A percentile compares a stretch with the other conserved stretches of the same genome.
phyloP scores from a whole-genome alignment of 768 basidiomycete species.

The Lactarius tabidus region DNA sequence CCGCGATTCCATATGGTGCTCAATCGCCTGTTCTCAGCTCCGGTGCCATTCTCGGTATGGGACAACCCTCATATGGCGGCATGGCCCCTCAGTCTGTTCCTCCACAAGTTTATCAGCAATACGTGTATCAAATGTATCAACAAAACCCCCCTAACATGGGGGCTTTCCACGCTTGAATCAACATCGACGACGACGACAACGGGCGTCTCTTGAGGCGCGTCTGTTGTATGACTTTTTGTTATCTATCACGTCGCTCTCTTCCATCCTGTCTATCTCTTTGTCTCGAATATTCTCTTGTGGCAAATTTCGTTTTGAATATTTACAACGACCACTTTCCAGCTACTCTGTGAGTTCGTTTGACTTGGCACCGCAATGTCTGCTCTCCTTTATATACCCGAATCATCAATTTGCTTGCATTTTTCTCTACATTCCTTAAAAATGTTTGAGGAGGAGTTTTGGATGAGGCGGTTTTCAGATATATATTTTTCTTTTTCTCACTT shows the following conservation, averaged over 20 bases:
- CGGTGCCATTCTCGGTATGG: slow-evolving; percentile 57
- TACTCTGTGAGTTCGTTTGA: slow-evolving; percentile 17
- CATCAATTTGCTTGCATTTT: slow-evolving; percentile 25
- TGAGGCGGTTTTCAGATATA: slow-evolving; percentile 7
- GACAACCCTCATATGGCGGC: slow-evolving; percentile 58
- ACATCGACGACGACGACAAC: slow-evolving; percentile 18
- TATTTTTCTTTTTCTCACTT: slow-evolving; percentile 1
- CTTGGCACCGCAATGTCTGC: slow-evolving; percentile 21
- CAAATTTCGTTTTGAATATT: slow-evolving; percentile 14
- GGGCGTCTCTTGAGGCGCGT: background rate
- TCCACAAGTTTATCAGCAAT: slow-evolving; percentile 69
- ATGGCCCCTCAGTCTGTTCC: slow-evolving; percentile 55
- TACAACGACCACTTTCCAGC: slow-evolving; percentile 19
- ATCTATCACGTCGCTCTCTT: slow-evolving; percentile 23
- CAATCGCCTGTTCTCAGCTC: slow-evolving; percentile 62
- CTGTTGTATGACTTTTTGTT: slow-evolving; percentile 21
- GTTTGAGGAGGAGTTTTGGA: slow-evolving; percentile 16
- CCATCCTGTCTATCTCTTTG: slow-evolving; percentile 11
- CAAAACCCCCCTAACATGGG: slow-evolving; percentile 77
- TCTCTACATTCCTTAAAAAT: slow-evolving; percentile 15
- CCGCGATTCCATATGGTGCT: slow-evolving; percentile 47
- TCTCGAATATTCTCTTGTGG: slow-evolving; percentile 13
- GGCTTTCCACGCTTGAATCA: slow-evolving; percentile 46
- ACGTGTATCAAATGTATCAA: slow-evolving; percentile 79
- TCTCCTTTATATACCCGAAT: slow-evolving; percentile 23